Conservation (phyloP, 257 asterid species). For the Penstemon barbatus region DNA sequence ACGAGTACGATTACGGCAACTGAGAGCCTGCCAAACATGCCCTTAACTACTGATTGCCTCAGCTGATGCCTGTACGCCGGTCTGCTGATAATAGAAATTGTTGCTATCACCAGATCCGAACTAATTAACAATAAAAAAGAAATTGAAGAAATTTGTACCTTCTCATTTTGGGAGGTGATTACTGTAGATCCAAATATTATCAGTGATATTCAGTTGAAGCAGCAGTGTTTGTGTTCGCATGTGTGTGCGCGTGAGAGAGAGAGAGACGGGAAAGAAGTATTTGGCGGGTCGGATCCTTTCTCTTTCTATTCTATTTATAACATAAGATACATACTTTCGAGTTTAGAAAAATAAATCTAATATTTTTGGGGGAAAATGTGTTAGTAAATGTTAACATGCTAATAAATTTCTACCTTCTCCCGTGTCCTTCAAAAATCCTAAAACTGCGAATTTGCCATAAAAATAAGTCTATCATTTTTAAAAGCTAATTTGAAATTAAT, state of each 20-base stretch:
- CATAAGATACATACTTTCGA: too few relatives aligned
- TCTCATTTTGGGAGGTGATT: constrained; percentile 39
- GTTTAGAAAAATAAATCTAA: too few relatives aligned
- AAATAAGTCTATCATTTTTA: too few relatives aligned
- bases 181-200: constrained; percentile 20
- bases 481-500: too few relatives aligned
- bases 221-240: background rate
- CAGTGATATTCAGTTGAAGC: constrained; percentile 12
- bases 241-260: background rate
- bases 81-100: constrained; percentile 37
- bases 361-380: too few relatives aligned
- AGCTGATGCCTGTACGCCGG: constrained; percentile 61
- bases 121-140: constrained; percentile 13
- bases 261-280: background rate
- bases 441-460: too few relatives aligned
- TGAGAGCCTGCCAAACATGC: constrained; percentile 71
- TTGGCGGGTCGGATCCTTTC: background rate
- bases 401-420: too few relatives aligned
- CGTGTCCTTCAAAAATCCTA: too few relatives aligned
- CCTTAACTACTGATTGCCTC: constrained; percentile 74
- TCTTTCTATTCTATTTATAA: too few relatives aligned
- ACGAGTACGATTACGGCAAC: constrained; percentile 65
- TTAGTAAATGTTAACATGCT: too few relatives aligned
- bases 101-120: constrained; percentile 37
- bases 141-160: constrained; percentile 37